Conservation (phyloP, 495 filamentous ascomycete genomes). For the Penicillium chermesinum region DNA sequence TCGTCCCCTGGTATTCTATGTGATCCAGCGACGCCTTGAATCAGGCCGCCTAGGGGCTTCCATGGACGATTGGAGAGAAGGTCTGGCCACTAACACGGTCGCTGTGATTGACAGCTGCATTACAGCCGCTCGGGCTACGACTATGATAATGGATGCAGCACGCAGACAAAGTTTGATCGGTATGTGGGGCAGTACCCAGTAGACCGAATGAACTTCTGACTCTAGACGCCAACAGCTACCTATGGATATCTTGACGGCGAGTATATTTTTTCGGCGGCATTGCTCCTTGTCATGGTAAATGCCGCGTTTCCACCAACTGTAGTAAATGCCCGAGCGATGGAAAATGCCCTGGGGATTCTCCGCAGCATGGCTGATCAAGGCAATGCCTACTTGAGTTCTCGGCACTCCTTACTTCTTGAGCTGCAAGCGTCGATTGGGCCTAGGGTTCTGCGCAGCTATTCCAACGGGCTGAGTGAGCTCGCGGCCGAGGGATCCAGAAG, state of each 20-base stretch:
- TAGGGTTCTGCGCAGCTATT: conserved; percentile 9
- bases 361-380: conserved; percentile 44
- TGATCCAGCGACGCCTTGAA: conserved; percentile 42
- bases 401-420: conserved; percentile 38
- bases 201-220: not conserved
- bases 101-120: conserved; percentile 46
- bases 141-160: conserved; percentile 42
- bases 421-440: conserved; percentile 28
- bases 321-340: conserved; percentile 36
- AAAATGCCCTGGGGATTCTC: conserved; percentile 36
- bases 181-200: conserved; percentile 8
- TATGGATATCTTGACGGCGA: conserved; percentile 50
- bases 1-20: conserved; percentile 44
- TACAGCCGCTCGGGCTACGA: conserved; percentile 41
- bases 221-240: conserved; percentile 26
- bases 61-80: conserved; percentile 37
- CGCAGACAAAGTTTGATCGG: conserved; percentile 42
- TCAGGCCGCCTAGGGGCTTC: conserved; percentile 18
- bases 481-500: too few relatives aligned
- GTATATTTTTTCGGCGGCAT: conserved; percentile 44
- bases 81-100: conserved; percentile 36
- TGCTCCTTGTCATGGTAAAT: conserved; percentile 48
- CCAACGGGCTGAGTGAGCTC: too few relatives aligned
- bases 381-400: conserved; percentile 39
- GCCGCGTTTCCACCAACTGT: conserved; percentile 40